A percentile compares a stretch with the other conserved stretches of the same genome.
Conservation (phyloP, 176 grass and related monocot genomes). For the Aegilops umbellulata region DNA sequence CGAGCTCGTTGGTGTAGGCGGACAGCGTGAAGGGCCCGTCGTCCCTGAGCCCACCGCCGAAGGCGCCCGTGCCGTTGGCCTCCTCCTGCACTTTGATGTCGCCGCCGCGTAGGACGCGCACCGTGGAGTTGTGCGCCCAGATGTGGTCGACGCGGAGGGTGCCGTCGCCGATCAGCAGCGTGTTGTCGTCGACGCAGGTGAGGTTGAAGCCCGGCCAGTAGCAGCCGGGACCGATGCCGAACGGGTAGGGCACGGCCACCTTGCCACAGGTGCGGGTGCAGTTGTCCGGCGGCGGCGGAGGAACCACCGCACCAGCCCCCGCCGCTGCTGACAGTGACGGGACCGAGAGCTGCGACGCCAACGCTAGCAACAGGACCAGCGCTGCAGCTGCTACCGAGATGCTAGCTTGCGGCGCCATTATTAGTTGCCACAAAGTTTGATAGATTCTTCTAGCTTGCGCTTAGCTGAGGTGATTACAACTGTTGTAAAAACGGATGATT, state of each 20-base stretch:
- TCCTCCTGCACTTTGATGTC: background rate
- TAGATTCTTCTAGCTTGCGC: background rate
- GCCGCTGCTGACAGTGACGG: background rate
- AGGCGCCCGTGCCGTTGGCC: background rate
- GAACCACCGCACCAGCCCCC: background rate
- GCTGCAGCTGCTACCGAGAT: background rate
- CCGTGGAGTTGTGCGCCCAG: background rate
- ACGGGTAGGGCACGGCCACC: constrained; percentile 7
- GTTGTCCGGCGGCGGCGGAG: background rate
- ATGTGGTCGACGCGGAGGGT: background rate
- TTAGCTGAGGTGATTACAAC: no score
- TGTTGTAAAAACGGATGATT: no score
- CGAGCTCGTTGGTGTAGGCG: background rate
- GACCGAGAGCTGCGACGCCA: background rate
- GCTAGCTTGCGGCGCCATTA: background rate
- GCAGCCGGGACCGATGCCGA: constrained; percentile 3
- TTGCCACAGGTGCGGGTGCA: constrained; percentile 5
- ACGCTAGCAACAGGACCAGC: background rate
- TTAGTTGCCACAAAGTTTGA: background rate
- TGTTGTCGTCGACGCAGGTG: background rate
- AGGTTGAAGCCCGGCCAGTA: no score
- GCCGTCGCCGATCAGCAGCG: constrained; percentile 6
- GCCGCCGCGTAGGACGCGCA: background rate
- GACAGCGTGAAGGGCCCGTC: background rate
- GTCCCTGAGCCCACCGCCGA: background rate